phyloP scores from a whole-genome alignment of 2,329 filamentous ascomycete species.

The Akanthomyces uredinophilus region DNA sequence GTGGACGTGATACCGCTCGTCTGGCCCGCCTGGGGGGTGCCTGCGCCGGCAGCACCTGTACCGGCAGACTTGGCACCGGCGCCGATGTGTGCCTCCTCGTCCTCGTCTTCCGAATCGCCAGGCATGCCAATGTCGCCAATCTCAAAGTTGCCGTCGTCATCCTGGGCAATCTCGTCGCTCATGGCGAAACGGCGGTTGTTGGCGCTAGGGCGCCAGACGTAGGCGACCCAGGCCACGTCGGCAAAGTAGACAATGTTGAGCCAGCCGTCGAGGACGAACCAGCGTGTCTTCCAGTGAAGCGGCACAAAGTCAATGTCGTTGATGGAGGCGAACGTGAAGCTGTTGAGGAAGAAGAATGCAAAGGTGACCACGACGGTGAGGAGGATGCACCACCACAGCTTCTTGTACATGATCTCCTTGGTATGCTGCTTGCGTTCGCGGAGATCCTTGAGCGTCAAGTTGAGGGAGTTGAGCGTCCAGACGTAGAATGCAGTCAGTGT shows the following conservation, averaged over 20 bases:
- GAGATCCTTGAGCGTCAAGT: constrained; percentile 93
- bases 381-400: constrained; percentile 97
- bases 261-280: constrained; percentile 98
- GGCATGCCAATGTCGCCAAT: constrained; percentile 84
- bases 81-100: constrained; percentile 50
- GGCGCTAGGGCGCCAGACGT: constrained; percentile 91
- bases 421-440: constrained; percentile 87
- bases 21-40: neutral
- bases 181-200: constrained; percentile 98
- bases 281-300: constrained; percentile 93
- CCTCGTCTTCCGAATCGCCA: constrained; percentile 53
- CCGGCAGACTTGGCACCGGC: constrained; percentile 25
- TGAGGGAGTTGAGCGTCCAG: constrained; percentile 95
- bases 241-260: constrained; percentile 93
- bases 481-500: constrained; percentile 97
- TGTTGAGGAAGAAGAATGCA: constrained; percentile 98
- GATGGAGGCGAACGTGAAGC: constrained; percentile 84
- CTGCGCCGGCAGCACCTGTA: neutral
- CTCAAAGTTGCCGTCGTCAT: constrained; percentile 92
- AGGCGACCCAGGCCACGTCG: constrained; percentile 88
- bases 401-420: constrained; percentile 95
- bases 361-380: constrained; percentile 92
- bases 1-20: constrained; percentile 4
- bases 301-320: constrained; percentile 86
- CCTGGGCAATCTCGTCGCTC: constrained; percentile 98